Conservation (phyloP, 352 stramenopile genomes). For the Phytopythium sindhum region DNA sequence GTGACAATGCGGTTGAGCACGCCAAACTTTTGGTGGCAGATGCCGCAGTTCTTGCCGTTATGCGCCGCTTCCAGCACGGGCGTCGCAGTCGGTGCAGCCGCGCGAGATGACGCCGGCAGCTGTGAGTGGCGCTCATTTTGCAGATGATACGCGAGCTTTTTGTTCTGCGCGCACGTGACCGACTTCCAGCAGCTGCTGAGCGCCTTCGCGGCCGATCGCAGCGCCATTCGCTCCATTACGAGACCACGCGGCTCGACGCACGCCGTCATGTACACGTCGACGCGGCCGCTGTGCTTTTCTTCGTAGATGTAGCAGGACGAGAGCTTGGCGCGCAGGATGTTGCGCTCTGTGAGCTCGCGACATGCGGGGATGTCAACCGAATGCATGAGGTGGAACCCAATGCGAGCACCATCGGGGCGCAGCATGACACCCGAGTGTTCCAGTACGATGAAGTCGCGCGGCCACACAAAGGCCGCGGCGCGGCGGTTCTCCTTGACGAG, state of each 20-base stretch:
- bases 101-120: conserved; percentile 2
- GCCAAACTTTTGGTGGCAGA: conserved; percentile 30
- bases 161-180: conserved; percentile 59
- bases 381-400: conserved; percentile 57
- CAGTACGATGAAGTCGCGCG: conserved; percentile 51
- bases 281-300: conserved; percentile 38
- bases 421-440: conserved; percentile 51
- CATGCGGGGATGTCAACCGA: conserved; percentile 37
- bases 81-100: neutral
- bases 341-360: conserved; percentile 30
- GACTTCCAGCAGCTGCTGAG: conserved; percentile 69
- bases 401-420: conserved; percentile 38
- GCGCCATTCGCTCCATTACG: conserved; percentile 36
- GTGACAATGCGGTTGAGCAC: conserved; percentile 25
- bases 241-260: conserved; percentile 45
- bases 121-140: conserved; percentile 33
- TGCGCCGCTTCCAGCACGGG: conserved; percentile 16
- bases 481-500: conserved; percentile 40
- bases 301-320: conserved; percentile 57
- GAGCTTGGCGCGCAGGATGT: conserved; percentile 43
- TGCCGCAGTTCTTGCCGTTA: conserved; percentile 25
- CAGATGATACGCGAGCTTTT: conserved; percentile 61
- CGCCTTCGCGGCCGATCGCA: conserved; percentile 33
- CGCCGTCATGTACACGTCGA: conserved; percentile 65
- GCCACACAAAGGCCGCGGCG: conserved; percentile 30